phyloP scores from a whole-genome alignment of 2,329 filamentous ascomycete species.

The Neopestalotiopsis clavispora region DNA sequence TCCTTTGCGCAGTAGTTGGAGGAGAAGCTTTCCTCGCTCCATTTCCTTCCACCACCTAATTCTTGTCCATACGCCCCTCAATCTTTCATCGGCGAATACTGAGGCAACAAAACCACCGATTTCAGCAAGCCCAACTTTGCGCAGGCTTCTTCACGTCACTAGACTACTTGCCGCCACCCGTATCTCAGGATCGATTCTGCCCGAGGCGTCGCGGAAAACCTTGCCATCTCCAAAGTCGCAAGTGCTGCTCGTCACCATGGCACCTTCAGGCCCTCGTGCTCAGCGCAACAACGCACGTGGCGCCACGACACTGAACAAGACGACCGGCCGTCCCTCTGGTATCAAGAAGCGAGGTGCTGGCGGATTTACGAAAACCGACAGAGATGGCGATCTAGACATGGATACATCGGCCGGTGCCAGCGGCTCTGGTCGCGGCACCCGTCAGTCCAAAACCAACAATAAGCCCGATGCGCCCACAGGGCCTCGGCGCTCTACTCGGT shows the following conservation, averaged over 20 bases:
- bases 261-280: constrained; percentile 26
- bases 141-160: background rate
- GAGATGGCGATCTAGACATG: constrained; percentile 67
- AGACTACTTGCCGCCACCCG: background rate
- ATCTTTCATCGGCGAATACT: background rate
- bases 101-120: background rate
- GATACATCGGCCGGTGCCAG: constrained; percentile 43
- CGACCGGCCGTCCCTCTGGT: constrained; percentile 44
- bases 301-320: constrained; percentile 23
- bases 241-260: constrained; percentile 17
- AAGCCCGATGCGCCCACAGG: constrained; percentile 22
- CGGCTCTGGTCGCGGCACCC: constrained; percentile 34
- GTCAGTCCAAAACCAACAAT: constrained; percentile 31
- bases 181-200: background rate
- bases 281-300: constrained; percentile 27
- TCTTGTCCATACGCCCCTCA: background rate
- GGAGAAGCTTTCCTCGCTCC: background rate
- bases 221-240: background rate
- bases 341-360: constrained; percentile 55
- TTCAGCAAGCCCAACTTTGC: background rate
- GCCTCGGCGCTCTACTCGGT: constrained; percentile 23
- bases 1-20: background rate
- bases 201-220: background rate
- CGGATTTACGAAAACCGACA: constrained; percentile 46
- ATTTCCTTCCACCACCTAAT: constrained; percentile 2